phyloP scores from a whole-genome alignment of 176 grass and related monocot species.

The Musa itinerans region DNA sequence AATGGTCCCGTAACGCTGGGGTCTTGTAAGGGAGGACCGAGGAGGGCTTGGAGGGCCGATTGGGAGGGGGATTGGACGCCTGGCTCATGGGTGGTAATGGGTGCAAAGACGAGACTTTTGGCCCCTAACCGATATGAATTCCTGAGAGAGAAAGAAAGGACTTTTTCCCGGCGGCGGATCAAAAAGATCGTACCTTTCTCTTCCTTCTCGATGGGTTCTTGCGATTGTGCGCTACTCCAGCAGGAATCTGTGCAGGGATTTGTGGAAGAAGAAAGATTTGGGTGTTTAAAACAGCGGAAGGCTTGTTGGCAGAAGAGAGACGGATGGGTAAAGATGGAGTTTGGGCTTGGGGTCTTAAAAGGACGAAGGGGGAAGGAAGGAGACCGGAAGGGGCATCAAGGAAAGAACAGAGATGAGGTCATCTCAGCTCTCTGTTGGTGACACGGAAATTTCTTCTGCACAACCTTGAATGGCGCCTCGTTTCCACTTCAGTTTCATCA shows the following conservation, averaged over 20 bases:
- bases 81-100: background rate
- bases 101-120: background rate
- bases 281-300: too few species aligned
- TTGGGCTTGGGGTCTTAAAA: too few species aligned
- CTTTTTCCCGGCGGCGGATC: background rate
- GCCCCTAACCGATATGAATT: background rate
- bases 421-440: too few species aligned
- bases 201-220: background rate
- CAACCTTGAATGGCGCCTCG: too few species aligned
- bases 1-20: constrained; percentile 71
- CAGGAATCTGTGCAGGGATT: background rate
- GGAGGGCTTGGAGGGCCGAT: constrained; percentile 27
- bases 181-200: background rate
- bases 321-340: too few species aligned
- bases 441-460: too few species aligned
- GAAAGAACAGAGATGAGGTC: too few species aligned
- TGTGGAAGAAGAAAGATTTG: background rate
- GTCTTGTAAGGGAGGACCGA: constrained; percentile 90
- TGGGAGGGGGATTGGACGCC: background rate
- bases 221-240: background rate
- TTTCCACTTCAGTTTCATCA: too few species aligned
- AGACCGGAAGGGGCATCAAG: too few species aligned
- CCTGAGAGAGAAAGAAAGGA: background rate
- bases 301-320: too few species aligned
- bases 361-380: too few species aligned